Percentiles rank a stretch among this genome's conserved stretches.
Conservation (phyloP, 768 basidiomycete genomes). For the Tulasnella sp. region DNA sequence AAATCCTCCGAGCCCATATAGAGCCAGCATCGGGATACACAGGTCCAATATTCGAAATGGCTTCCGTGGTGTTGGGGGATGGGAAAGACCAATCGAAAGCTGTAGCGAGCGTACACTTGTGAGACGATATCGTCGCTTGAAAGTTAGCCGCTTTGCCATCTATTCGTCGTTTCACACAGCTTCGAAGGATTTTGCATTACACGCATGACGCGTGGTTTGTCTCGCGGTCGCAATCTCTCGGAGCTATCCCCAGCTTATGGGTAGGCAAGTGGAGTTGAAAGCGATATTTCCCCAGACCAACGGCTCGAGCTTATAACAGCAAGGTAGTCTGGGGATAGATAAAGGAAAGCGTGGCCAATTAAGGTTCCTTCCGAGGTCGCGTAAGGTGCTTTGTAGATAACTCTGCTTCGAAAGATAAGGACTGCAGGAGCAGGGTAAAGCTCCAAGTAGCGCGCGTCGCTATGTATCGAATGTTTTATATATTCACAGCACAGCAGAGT, state of each 20-base stretch:
- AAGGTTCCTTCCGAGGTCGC: not conserved
- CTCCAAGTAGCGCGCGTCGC: not conserved
- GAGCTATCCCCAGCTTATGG: not conserved
- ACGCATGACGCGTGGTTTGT: not conserved
- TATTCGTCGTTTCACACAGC: not conserved
- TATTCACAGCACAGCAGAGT: not conserved
- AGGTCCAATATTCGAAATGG: not conserved
- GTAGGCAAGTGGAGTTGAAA: not conserved
- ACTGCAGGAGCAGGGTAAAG: not conserved
- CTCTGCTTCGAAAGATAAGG: conserved; percentile 1
- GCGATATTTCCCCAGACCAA: not conserved
- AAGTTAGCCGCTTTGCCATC: not conserved
- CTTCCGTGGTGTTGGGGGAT: not conserved
- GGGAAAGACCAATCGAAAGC: not conserved
- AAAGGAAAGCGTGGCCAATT: not conserved
- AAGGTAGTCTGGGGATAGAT: not conserved
- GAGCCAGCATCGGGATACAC: not conserved
- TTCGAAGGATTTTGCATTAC: not conserved
- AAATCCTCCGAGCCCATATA: not conserved
- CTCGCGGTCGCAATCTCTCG: not conserved
- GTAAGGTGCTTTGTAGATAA: not conserved
- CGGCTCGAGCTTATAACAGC: not conserved
- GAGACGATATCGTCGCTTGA: not conserved
- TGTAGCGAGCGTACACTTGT: not conserved
- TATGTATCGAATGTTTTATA: not conserved